Evolutionary conservation across 495 filamentous ascomycete genomes (phyloP), one percentile per base, ranked within the genome.

Genomic region (Penicillium goetzii): DNA sequence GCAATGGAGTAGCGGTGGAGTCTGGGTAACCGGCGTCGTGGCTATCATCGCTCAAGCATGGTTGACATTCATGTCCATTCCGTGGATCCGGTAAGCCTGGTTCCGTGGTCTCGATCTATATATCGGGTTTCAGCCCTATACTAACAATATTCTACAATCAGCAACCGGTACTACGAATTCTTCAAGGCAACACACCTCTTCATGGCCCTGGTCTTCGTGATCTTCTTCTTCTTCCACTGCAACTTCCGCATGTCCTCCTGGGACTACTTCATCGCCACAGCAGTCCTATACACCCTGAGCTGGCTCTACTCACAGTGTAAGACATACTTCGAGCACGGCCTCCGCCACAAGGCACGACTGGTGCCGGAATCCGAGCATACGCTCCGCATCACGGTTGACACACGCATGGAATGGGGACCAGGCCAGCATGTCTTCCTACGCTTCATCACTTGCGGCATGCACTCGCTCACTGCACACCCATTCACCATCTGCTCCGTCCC

Each of bases 161-260:
- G 83, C 25, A 84, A 83, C 56, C 82, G 77, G 0, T 82, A 74
- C 68, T 88, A 87, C 68, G 85, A 87, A 64, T 83, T 85, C 67
- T 87, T 88, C 78, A 87, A 87, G 66, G 70, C 72, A 10, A 80
- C 80, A 0, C 85, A 88, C 60, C 79, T 80, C 53, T 45, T 84
- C 50, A 82, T 80, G 50, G 81, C 80, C 0, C 52, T 81, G n/a
- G 58, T 86, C 2, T 88, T 86, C 60, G 71, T 83, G 5, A 58
- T 87, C 17, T 84, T 84, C 68, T 82, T 87, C 66, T 86, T 86
- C 70, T 75, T 83, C 25, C 84, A 89, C 68, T 88, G 85, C 63
- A 81, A 85, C 65, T 85, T 80, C 68, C 74, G 65, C 19, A 74
- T 85, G 51, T 78, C 77, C 25, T 83, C 81, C 10, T 84, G 82